Base-by-base conservation (phyloP, 371 early-diverging fungal species). In the Rhizopus sp. region DNA sequence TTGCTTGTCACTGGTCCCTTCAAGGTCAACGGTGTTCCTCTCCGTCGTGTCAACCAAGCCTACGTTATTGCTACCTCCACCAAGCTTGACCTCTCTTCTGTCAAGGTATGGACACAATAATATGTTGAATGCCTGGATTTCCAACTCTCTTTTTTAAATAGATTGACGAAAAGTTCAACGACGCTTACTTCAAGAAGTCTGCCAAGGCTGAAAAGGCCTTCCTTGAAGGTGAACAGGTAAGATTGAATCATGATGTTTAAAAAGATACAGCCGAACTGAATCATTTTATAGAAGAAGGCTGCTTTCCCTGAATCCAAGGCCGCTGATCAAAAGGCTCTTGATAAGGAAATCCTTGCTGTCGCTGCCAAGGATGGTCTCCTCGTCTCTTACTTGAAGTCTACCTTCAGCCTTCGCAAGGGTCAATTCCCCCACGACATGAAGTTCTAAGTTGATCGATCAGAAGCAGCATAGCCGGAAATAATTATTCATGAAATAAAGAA, bases 11-110 rank as follows among this genome's bases (percentile, higher is more conserved):
- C 96, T 62, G 98, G 98, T 53, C 98, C 98, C 59, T 93, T 88
- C 92, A 91, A 89, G 85, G 76, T 95, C 83, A 98, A 98, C 88
- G 98, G 98, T 70, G 94, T 98, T 37, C 98, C 98, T 53, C 80
- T 98, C 60, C 86, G 93, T 61, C 93, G 98, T 55, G 95, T 98
- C 80, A 93, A 95, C 90, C 96, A 95, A 82, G 93, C 96, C 67
- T 98, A 95, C 78, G 97, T 93, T 62, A 90, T 96, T 75, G 95
- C 97, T 73, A 98, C 97, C 70, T 93, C 96, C 68, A 93, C 97
- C 83, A 94, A 94, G 87, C 76, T 98, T 51, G 94, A 97, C 66
- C 59, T 97, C 57, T 79, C 89, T 53, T 73, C 69, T 56, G 84
- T 88, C 73, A 80, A 81, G 78, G 84, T 92, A 70, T 31, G 12